These are phyloP conservation scores for Serendipita sp. DNA, from an alignment of 1,284 basidiomycete genomes.

Conservation along the genomic window DNA sequence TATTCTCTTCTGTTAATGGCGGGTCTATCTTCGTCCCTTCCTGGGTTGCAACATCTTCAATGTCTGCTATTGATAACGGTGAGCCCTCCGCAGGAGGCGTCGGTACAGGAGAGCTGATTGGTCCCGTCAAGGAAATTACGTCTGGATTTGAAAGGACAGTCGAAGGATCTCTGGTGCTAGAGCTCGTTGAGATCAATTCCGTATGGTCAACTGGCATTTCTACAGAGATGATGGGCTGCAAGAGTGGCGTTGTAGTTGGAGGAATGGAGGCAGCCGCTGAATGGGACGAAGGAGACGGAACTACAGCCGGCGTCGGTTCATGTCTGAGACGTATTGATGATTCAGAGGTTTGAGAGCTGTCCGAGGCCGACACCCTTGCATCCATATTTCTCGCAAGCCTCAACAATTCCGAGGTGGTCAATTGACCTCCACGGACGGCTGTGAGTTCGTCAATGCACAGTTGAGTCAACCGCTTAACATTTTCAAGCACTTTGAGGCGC, in stretches of 20 bases:
- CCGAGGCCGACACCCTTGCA: background rate
- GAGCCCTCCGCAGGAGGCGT: background rate
- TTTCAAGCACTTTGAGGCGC: slow-evolving; percentile 58
- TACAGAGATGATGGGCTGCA: background rate
- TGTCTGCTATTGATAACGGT: background rate
- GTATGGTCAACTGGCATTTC: too few relatives aligned
- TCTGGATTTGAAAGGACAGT: background rate
- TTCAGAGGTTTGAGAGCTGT: background rate
- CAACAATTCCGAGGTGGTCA: background rate
- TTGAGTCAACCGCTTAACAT: slow-evolving; percentile 53
- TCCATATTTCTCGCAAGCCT: background rate
- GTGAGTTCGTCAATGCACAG: slow-evolving; percentile 65
- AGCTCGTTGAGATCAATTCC: background rate
- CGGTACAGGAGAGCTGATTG: background rate
- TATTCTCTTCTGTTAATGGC: background rate
- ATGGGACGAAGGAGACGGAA: background rate
- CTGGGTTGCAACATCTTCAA: background rate
- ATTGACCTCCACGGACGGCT: slow-evolving; percentile 31
- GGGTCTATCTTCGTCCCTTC: background rate
- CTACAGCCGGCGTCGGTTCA: background rate
- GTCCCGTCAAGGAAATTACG: background rate
- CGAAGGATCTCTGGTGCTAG: background rate
- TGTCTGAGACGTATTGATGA: background rate
- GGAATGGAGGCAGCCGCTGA: background rate
- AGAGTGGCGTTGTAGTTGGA: background rate